Conservation (phyloP, 257 asterid genomes). For the Thymus quinquecostatus region DNA sequence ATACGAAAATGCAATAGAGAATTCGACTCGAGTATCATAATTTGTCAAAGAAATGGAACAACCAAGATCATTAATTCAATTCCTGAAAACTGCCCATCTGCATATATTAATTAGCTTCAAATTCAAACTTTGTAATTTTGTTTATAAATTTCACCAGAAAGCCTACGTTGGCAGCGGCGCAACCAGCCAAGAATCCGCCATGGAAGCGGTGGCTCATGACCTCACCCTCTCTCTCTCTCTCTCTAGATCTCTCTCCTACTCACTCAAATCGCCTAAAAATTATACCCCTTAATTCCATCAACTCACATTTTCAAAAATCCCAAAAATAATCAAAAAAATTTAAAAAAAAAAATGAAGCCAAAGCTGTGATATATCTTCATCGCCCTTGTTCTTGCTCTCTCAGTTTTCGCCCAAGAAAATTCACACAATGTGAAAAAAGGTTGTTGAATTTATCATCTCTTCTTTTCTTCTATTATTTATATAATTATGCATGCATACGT, state of each 20-base stretch:
- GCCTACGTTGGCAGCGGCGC: conserved; percentile 16
- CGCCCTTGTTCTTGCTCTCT: conserved; percentile 33
- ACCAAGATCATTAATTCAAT: too few relatives aligned
- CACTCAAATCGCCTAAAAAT: conserved; percentile 35
- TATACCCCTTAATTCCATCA: neutral
- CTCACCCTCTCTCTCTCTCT: conserved; percentile 21
- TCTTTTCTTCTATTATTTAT: neutral
- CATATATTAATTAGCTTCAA: too few relatives aligned
- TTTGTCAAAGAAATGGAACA: too few relatives aligned
- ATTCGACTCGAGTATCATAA: too few relatives aligned
- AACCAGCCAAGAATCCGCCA: conserved; percentile 25
- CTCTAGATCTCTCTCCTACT: neutral
- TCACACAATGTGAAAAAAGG: conserved; percentile 26
- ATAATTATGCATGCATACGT: neutral
- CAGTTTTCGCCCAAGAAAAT: conserved; percentile 32
- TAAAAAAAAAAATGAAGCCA: conserved; percentile 27
- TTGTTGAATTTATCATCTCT: neutral
- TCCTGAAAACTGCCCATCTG: too few relatives aligned
- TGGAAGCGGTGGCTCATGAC: conserved; percentile 24
- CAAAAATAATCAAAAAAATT: neutral
- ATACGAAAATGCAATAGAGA: too few relatives aligned
- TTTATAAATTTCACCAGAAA: conserved; percentile 20
- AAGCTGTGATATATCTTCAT: conserved; percentile 32
- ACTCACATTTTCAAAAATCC: neutral
- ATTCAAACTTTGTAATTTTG: too few relatives aligned